A percentile compares a stretch with the other conserved stretches of the same genome.
These are phyloP conservation scores for Alternaria sp. DNA, from an alignment of 2,329 filamentous ascomycete species.

Conservation along the genomic window DNA sequence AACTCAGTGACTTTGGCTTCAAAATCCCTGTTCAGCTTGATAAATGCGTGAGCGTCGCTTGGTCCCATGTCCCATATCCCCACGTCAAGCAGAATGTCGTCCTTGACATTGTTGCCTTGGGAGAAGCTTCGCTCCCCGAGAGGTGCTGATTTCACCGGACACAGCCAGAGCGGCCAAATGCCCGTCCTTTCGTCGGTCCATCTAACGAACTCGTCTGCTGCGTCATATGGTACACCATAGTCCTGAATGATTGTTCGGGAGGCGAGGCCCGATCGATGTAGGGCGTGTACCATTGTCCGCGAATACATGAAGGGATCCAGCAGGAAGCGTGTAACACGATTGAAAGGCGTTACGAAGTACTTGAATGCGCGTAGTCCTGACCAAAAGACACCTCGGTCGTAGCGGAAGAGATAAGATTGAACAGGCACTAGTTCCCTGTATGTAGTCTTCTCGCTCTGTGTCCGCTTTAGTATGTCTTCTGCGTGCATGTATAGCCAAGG, in stretches of 20 bases:
- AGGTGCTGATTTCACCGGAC: slow-evolving; percentile 55
- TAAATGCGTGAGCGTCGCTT: slow-evolving; percentile 63
- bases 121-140: slow-evolving; percentile 39
- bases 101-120: slow-evolving; percentile 38
- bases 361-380: slow-evolving; percentile 67
- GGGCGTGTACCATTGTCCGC: slow-evolving; percentile 67
- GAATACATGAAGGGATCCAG: slow-evolving; percentile 70
- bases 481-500: slow-evolving; percentile 80
- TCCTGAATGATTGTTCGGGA: slow-evolving; percentile 70
- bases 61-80: slow-evolving; percentile 84
- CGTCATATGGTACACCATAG: slow-evolving; percentile 64
- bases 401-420: slow-evolving; percentile 66
- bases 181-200: slow-evolving; percentile 59
- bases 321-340: slow-evolving; percentile 63
- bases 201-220: slow-evolving; percentile 61
- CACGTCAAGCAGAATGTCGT: slow-evolving; percentile 52
- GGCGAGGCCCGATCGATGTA: slow-evolving; percentile 66
- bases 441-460: slow-evolving; percentile 8
- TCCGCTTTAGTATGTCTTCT: slow-evolving; percentile 43
- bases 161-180: slow-evolving; percentile 68
- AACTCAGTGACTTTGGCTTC: slow-evolving; percentile 75
- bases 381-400: slow-evolving; percentile 73
- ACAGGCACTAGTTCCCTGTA: slow-evolving; percentile 56
- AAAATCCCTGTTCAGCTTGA: slow-evolving; percentile 73
- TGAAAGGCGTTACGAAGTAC: slow-evolving; percentile 70